Base-by-base conservation (phyloP, 257 asterid species). In the Capsicum rhomboideum region DNA sequence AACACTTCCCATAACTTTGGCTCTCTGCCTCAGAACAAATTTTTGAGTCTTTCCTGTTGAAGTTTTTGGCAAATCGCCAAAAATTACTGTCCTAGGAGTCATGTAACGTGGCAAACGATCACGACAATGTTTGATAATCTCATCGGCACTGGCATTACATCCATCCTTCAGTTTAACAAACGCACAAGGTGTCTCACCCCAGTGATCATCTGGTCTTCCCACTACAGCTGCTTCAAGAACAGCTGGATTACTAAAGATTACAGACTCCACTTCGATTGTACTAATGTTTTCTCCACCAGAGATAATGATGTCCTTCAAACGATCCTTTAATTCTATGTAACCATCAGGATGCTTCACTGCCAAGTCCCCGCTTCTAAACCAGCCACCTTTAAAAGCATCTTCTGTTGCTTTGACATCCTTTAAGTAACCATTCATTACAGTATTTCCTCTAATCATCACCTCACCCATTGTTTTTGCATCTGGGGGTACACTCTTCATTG, bases 391-490 rank as follows among this genome's bases (percentile, higher is more conserved):
- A 69, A 69, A 69, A 69, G 78, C 52, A 69, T 69, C 49, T 69
- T 69, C 18, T 37, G 78, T 69, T 10, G 53, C 78, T 37, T 69
- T 69, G 29, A 37, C 10, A 69, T 69, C 78, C 53, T 69, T 69
- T 1, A 20, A 69, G 78, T 69, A 69, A 69, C 78, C 78, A 69
- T 69, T 69, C 78, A 69, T 69, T 34, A 69, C 78, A 37, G 78
- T 37, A 53, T 69, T 71, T 11, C 79, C 79, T 71, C 79, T n/a
- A 71, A 71, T n/a, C 79, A 71, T 71, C 34, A 69, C 78, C 78
- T 69, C 53, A 10, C 53, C 78, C 49, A 69, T 20, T 10, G 78
- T 69, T 20, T 69, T 69, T 69, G 78, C 53, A 37, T 69, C 78
- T 34, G 78, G 11, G 1, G 78, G 53, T 37, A 69, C 78, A 37